Conservation (phyloP, 2,329 filamentous ascomycete genomes). For the Botrytis paeoniae region DNA sequence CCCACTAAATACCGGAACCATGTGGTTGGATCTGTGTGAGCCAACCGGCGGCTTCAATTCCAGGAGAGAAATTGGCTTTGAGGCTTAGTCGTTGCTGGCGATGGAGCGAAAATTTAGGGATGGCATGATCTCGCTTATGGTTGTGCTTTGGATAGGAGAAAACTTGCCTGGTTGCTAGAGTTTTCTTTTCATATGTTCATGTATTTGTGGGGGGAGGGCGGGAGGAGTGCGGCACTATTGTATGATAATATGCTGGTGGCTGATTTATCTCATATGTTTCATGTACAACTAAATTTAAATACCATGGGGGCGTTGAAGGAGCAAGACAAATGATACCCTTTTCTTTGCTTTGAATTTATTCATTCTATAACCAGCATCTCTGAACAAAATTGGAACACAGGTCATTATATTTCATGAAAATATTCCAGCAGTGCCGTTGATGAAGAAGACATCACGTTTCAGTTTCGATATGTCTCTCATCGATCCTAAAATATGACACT, state of each 20-base stretch:
- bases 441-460: background rate
- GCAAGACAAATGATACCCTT: slow-evolving; percentile 17
- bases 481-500: slow-evolving; percentile 7
- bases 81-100: background rate
- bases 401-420: too few species aligned
- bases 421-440: background rate
- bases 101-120: background rate
- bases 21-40: slow-evolving; percentile 19
- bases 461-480: background rate
- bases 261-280: slow-evolving; percentile 5
- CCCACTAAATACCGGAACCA: slow-evolving; percentile 9
- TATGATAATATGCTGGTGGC: background rate
- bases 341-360: slow-evolving; percentile 12
- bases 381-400: background rate
- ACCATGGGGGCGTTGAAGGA: slow-evolving; percentile 13
- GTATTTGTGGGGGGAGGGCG: background rate
- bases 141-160: background rate
- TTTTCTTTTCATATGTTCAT: background rate
- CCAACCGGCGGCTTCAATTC: background rate
- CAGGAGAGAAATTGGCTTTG: slow-evolving; percentile 14
- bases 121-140: background rate
- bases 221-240: background rate
- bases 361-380: background rate
- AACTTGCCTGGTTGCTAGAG: background rate
- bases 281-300: slow-evolving; percentile 9